Evolutionary conservation across 768 basidiomycete genomes (phyloP), one percentile per base, ranked within the genome.

Genomic region (Gloeophyllum trabeum): DNA sequence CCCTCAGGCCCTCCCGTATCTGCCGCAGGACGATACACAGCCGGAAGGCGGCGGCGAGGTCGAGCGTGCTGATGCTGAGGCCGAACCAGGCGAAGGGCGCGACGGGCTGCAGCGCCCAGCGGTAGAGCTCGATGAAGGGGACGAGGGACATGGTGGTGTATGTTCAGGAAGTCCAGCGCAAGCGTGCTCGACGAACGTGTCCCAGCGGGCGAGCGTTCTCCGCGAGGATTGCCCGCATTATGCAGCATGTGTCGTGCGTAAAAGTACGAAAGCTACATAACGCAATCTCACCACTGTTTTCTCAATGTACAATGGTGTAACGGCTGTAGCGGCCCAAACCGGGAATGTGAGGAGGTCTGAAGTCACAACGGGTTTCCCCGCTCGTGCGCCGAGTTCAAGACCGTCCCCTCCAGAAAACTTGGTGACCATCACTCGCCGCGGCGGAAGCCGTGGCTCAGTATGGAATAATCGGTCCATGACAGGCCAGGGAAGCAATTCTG

Each of bases 351-450:
- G 70, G 73, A 70, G 73, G 71, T 62, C 61, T 63, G 48, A 48
- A 61, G 46, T 19, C 63, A 64, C 82, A 74, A 76, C 81, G 73
- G 59, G 48, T 35, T 59, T 52, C 61, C 61, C 64, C 73, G 69
- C 65, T 60, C 72, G 85, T 76, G 85, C 85, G 84, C 85, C 83
- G 79, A n/a, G 81, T 86, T 87, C 85, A 81, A 87, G 81, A 71
- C 82, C 73, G 77, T 78, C 81, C 81, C 82, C 85, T 86, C 83
- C 81, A 76, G 85, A 88, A 85, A 87, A 86, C 81, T 88, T 86
- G 83, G 84, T 81, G 63, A 70, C 75, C 79, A 73, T 75, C 73
- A 71, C 71, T 62, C 67, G 65, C 71, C 75, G 68, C 61, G 46
- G 59, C 70, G 77, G 62, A 87, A 78, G 74, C 63, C 24, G 59